Base-by-base conservation (phyloP, 2,329 filamentous ascomycete species). In the Scedosporium apiospermum region DNA sequence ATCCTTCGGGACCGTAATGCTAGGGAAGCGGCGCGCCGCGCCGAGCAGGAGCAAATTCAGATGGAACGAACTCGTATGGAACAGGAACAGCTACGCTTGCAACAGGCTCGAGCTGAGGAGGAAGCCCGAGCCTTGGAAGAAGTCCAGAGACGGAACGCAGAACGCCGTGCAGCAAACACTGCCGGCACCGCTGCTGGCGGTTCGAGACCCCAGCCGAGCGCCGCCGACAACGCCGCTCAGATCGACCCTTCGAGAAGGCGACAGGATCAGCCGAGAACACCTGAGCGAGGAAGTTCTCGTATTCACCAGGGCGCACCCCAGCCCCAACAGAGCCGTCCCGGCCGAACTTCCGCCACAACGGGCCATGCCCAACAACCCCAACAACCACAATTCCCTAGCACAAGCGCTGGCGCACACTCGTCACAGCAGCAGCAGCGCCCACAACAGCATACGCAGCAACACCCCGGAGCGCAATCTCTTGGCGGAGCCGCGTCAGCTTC, bases 1-100 rank as follows among this genome's bases (percentile, higher is more conserved):
- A 93, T 98, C 69, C 96, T 97, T 93, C 87, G 90, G 74, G 88
- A 93, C 72, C 87, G 93, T 63, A 83, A 84, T 62, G 89, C 90
- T 66, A 84, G 93, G 65, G 91, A 96, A 73, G 85, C 82, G 71
- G 86, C 88, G 27, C 80, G 88, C 63, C 82, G 83, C 68, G 87
- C 87, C 55, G 87, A 90, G 71, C 82, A 83, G 53, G 87, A 89
- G 70, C 83, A 86, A 67, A 76, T 75, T 72, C 76, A 77, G 71
- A 74, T 78, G 71, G 82, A 85, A 72, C 79, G 82, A 67, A 82
- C 84, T 68, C 79, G 83, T 65, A 26, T 62, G 55, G 87, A 90
- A 70, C 82, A 83, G 55, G 87, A 89, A 70, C 83, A 86, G 67
- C 76, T 75, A 72, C 76, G 77, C 71, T 74, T 78, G 71, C 82